These are phyloP conservation scores for Fraxinus excelsior DNA, from an alignment of 257 asterid species.

Conservation along the genomic window DNA sequence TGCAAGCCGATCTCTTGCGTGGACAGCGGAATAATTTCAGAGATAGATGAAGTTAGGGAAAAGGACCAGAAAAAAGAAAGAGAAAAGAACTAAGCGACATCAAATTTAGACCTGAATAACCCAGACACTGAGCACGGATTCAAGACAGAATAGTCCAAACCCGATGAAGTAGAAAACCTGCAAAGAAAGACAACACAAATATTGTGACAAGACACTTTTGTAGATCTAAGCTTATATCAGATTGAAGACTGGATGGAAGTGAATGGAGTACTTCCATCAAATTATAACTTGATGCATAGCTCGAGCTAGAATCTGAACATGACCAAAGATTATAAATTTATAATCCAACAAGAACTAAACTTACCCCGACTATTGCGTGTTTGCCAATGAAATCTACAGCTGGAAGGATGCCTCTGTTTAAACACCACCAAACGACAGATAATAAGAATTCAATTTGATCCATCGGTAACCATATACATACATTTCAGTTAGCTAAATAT, in stretches of 20 bases:
- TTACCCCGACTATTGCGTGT: constrained; percentile 54
- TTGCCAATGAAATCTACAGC: constrained; percentile 54
- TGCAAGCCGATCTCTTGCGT: neutral
- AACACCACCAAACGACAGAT: constrained; percentile 16
- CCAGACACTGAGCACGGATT: constrained; percentile 59
- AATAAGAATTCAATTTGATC: neutral
- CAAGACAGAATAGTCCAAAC: constrained; percentile 55
- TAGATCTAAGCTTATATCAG: neutral
- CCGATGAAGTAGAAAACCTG: constrained; percentile 63
- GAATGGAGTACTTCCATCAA: neutral
- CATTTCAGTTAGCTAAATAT: neutral
- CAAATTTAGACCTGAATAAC: constrained; percentile 52
- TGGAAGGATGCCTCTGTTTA: constrained; percentile 60
- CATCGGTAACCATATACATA: neutral
- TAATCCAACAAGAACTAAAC: constrained; percentile 4
- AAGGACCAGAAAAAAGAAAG: neutral
- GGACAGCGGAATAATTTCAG: neutral
- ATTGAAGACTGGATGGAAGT: neutral
- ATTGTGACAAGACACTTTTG: neutral
- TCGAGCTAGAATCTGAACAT: neutral
- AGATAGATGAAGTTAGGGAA: neutral
- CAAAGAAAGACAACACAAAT: neutral
- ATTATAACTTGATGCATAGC: neutral
- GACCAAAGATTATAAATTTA: neutral
- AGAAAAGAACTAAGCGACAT: neutral